Conservation (phyloP, 2,329 filamentous ascomycete genomes). For the Alternaria conjuncta region DNA sequence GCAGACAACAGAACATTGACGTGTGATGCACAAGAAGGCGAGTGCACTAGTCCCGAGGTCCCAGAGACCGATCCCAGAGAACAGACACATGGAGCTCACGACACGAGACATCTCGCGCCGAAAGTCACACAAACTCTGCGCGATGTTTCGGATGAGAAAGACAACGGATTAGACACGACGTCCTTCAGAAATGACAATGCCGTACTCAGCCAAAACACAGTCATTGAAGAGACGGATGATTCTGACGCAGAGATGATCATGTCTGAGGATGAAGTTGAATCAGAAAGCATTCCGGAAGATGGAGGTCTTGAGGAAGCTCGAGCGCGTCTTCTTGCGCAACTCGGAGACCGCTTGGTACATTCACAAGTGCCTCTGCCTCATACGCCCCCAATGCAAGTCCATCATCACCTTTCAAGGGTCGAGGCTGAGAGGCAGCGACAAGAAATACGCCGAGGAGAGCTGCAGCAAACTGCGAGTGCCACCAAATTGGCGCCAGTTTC, state of each 20-base stretch:
- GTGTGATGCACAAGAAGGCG: background rate
- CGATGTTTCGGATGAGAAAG: background rate
- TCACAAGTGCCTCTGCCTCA: slow-evolving; percentile 15
- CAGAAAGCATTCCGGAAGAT: slow-evolving; percentile 11
- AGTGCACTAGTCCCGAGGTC: background rate
- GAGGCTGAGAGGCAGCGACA: slow-evolving; percentile 32
- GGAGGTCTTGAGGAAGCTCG: slow-evolving; percentile 58
- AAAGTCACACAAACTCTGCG: background rate
- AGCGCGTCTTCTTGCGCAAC: slow-evolving; percentile 53
- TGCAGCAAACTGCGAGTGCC: background rate
- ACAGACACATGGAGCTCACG: background rate
- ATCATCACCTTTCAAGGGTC: slow-evolving; percentile 16
- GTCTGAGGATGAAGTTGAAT: slow-evolving; percentile 26
- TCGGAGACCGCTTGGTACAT: slow-evolving; percentile 44
- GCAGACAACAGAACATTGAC: background rate
- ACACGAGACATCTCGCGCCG: background rate
- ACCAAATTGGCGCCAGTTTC: background rate
- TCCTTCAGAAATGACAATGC: background rate
- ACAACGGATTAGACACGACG: background rate
- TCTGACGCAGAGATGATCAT: slow-evolving; percentile 30
- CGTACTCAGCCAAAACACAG: background rate
- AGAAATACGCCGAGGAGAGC: slow-evolving; percentile 15
- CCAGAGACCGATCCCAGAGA: background rate
- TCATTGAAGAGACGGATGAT: slow-evolving; percentile 6
- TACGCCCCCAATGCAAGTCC: background rate